Evolutionary conservation across 331 rosid genomes (phyloP).

Genomic region (Quercus lobata): DNA sequence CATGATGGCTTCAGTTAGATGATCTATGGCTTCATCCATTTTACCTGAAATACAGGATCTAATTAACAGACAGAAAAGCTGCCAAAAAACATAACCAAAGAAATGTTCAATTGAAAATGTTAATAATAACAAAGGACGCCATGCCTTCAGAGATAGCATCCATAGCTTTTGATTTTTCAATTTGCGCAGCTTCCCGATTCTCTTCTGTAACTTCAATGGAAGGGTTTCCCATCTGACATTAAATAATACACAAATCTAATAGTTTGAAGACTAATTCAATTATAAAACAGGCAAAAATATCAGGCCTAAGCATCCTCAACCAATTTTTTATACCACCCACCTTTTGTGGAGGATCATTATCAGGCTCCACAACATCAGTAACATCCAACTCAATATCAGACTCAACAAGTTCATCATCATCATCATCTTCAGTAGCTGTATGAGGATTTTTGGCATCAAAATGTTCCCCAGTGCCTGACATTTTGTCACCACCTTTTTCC

Average conservation of each 20-base stretch:
- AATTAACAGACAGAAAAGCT: slow-evolving; percentile 1
- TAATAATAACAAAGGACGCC: slow-evolving; percentile 9
- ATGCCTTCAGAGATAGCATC: slow-evolving; percentile 53
- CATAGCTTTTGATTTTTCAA: slow-evolving; percentile 57
- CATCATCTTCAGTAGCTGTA: slow-evolving; percentile 24
- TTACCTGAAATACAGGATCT: slow-evolving; percentile 38
- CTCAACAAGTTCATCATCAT: slow-evolving; percentile 50
- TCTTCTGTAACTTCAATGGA: slow-evolving; percentile 65
- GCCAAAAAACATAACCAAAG: background rate
- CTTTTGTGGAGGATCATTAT: slow-evolving; percentile 73
- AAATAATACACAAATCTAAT: background rate
- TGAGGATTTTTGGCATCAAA: slow-evolving; percentile 21
- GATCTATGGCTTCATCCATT: slow-evolving; percentile 57
- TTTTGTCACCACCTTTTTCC: slow-evolving; percentile 33
- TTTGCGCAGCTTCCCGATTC: slow-evolving; percentile 59
- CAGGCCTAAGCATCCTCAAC: background rate
- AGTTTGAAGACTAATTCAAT: background rate
- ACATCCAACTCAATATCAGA: slow-evolving; percentile 79
- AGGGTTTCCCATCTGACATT: slow-evolving; percentile 66
- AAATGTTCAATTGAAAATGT: background rate
- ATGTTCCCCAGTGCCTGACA: slow-evolving; percentile 21
- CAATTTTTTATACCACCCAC: slow-evolving; percentile 15
- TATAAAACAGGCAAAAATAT: background rate
- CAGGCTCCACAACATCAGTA: slow-evolving; percentile 60
- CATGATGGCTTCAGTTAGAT: slow-evolving; percentile 69